Evolutionary conservation across 2,329 filamentous ascomycete species (phyloP).

Genomic region (Monilinia fructigena): DNA sequence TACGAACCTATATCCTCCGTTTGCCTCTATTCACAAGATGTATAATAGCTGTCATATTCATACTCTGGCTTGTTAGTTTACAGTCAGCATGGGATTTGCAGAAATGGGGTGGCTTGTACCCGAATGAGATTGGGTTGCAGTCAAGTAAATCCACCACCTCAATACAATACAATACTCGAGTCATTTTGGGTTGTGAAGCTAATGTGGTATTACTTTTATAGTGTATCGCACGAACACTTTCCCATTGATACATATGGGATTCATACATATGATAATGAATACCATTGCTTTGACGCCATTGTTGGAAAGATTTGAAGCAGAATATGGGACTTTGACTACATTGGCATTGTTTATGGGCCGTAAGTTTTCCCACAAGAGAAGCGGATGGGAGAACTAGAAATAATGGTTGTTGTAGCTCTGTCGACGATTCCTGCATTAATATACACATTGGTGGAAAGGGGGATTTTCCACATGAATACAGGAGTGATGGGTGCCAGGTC

Average conservation of each 20-base stretch:
- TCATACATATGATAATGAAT: constrained; percentile 81
- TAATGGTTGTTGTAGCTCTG: constrained; percentile 52
- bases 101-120: constrained; percentile 77
- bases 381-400: not conserved
- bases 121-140: constrained; percentile 68
- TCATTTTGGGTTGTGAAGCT: constrained; percentile 3
- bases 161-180: not conserved
- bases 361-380: constrained; percentile 51
- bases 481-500: constrained; percentile 81
- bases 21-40: constrained; percentile 84
- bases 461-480: constrained; percentile 68
- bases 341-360: constrained; percentile 85
- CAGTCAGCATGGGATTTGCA: constrained; percentile 70
- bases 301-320: constrained; percentile 87
- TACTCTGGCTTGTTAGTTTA: constrained; percentile 67
- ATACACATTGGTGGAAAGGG: constrained; percentile 77
- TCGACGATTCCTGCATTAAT: constrained; percentile 78
- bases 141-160: constrained; percentile 58
- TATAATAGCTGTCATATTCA: constrained; percentile 63
- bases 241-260: constrained; percentile 77
- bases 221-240: constrained; percentile 94
- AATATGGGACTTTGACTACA: constrained; percentile 88
- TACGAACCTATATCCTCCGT: constrained; percentile 78
- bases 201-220: constrained; percentile 42
- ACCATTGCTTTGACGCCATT: constrained; percentile 79